Base-by-base conservation (phyloP, 73 alveolate genomes). In the Tetrahymena thermophila region DNA sequence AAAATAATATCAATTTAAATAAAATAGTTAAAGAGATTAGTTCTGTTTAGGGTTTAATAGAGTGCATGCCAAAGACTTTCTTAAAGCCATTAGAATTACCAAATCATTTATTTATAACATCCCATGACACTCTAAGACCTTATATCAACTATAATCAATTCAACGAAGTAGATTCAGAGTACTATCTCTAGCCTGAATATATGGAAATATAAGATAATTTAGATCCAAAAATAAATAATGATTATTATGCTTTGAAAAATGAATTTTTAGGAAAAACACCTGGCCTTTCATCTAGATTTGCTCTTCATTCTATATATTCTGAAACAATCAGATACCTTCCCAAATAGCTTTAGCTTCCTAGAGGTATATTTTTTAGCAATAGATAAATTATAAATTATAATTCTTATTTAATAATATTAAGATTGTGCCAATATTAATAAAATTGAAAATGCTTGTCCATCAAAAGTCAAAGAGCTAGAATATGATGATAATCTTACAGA, bases 401-500 rank as follows among this genome's bases (percentile, higher is more conserved):
- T 8, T 5, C 10, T 28, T 85, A 85, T 84, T 84, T 35, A 2
- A 16, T 85, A 7, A 85, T 10, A 35, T n/a, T 9, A 35, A 85
- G 94, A 95, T 55, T 85, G 43, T 89, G 97, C 94, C 13, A 85
- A 84, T 95, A 94, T 85, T 15, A 93, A 95, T 25, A 16, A 50
- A 93, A 35, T 85, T 40, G 97, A 95, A 95, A 42, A 31, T 6
- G 71, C 85, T 56, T 95, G 97, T 25, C 97, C 97, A 31, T 43
- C 93, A 34, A 37, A 85, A 56, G 50, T 95, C 85, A 93, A 94
- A 34, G 97, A 85, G 34, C 43, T 89, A 34, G 97, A 95, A 38
- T 37, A 42, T 44, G 97, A 95, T 93, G 97, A 95, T 56, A 37
- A 95, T 6, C 42, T 95, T 56, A 95, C 97, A 14, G 97, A 95